Conservation (phyloP, 2,329 filamentous ascomycete species). For the Zalaria obscura region DNA sequence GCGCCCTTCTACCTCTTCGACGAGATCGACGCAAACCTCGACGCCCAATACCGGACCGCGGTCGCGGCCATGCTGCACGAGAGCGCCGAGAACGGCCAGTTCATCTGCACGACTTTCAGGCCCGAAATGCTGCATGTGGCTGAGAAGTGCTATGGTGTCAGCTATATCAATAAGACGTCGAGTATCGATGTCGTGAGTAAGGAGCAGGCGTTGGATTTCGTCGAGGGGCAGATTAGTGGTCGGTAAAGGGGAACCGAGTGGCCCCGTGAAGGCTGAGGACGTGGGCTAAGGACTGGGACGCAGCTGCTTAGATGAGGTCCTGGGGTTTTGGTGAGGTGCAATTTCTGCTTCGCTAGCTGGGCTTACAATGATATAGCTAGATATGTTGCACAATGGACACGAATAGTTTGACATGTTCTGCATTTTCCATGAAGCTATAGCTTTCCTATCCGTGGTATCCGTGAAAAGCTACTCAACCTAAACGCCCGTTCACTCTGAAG, state of each 20-base stretch:
- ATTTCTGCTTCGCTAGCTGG: not conserved
- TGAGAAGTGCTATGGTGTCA: constrained; percentile 95
- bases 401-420: too few species aligned
- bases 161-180: constrained; percentile 83
- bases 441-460: too few species aligned
- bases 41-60: constrained; percentile 93
- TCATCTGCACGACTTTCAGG: constrained; percentile 97
- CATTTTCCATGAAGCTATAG: too few species aligned
- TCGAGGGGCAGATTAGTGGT: constrained; percentile 61
- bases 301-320: too few species aligned
- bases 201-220: constrained; percentile 83
- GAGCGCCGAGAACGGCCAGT: constrained; percentile 47
- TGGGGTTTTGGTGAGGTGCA: not conserved
- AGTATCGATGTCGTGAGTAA: constrained; percentile 79
- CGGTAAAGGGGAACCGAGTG: constrained; percentile 5
- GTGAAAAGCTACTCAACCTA: too few species aligned
- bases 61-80: constrained; percentile 76
- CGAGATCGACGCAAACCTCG: constrained; percentile 95
- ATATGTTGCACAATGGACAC: too few species aligned
- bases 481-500: too few species aligned
- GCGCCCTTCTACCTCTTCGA: constrained; percentile 99
- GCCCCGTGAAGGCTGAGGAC: not conserved
- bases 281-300: not conserved
- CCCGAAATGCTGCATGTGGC: constrained; percentile 92
- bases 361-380: too few species aligned